A percentile compares a stretch with the other conserved stretches of the same genome.
These are phyloP conservation scores for Trypanosoma lewisi DNA, from an alignment of 208 protist species.

Conservation along the genomic window DNA sequence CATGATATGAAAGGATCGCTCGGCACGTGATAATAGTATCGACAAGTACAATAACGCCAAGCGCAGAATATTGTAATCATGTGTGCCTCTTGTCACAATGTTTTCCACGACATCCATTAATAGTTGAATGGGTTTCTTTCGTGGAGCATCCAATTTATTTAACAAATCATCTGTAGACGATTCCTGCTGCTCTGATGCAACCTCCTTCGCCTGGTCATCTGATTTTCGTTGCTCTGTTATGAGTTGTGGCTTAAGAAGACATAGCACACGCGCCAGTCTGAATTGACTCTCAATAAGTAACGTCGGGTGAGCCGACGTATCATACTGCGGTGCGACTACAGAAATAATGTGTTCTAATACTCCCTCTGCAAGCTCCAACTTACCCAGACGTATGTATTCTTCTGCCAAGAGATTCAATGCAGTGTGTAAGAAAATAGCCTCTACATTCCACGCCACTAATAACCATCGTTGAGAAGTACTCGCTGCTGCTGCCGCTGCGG, in stretches of 20 bases:
- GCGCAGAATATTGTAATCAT: conserved; percentile 65
- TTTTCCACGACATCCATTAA: conserved; percentile 47
- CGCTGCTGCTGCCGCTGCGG: not conserved
- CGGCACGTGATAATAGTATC: conserved; percentile 35
- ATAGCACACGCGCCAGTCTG: conserved; percentile 44
- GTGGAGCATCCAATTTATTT: conserved; percentile 3
- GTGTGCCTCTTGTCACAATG: conserved; percentile 44
- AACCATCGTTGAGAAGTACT: not conserved
- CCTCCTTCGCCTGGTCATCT: not conserved
- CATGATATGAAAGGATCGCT: conserved; percentile 25
- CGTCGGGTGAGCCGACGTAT: conserved; percentile 48
- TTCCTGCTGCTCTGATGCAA: not conserved
- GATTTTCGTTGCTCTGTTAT: not conserved
- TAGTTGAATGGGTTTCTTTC: conserved; percentile 17
- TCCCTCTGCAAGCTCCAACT: conserved; percentile 13
- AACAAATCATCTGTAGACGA: conserved; percentile 7
- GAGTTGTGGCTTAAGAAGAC: conserved; percentile 12
- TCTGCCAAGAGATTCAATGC: conserved; percentile 24
- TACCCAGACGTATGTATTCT: conserved; percentile 15
- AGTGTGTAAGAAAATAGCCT: conserved; percentile 20
- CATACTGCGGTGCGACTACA: conserved; percentile 49
- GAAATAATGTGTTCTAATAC: conserved; percentile 40
- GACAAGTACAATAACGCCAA: conserved; percentile 58
- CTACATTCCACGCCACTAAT: conserved; percentile 19
- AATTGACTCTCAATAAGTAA: conserved; percentile 51